phyloP scores from a whole-genome alignment of 2,329 filamentous ascomycete genomes.

The Trichophyton schoenleinii region DNA sequence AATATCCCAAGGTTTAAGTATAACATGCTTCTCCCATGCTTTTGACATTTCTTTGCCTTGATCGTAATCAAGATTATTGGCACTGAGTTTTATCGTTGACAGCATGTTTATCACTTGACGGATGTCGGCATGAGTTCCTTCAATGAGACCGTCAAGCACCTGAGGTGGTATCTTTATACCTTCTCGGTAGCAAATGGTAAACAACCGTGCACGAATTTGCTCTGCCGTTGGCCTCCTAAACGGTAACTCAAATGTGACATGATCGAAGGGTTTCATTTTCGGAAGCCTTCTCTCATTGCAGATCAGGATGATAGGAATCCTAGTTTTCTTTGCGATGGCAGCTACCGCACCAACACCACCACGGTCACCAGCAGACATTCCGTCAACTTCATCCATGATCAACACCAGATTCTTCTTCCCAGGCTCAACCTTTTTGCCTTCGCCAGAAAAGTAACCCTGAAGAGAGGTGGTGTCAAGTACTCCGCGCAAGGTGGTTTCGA shows the following conservation, averaged over 20 bases:
- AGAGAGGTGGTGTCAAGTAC: conserved; percentile 89
- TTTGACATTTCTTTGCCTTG: conserved; percentile 90
- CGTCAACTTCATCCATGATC: conserved; percentile 98
- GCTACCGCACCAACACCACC: conserved; percentile 91
- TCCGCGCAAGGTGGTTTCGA: conserved; percentile 77
- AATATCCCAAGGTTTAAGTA: conserved; percentile 97
- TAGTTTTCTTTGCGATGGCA: conserved; percentile 87
- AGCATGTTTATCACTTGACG: conserved; percentile 99
- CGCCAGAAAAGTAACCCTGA: conserved; percentile 75
- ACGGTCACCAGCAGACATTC: conserved; percentile 94
- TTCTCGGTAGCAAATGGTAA: conserved; percentile 89
- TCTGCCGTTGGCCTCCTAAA: conserved; percentile 86
- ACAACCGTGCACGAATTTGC: conserved; percentile 80
- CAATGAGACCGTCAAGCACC: conserved; percentile 85
- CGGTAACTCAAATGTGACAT: conserved; percentile 66
- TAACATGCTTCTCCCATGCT: conserved; percentile 94
- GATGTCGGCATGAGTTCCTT: conserved; percentile 91
- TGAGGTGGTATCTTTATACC: conserved; percentile 69
- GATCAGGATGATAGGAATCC: conserved; percentile 89
- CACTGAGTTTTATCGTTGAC: conserved; percentile 81
- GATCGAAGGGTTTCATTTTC: conserved; percentile 98
- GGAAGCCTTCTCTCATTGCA: conserved; percentile 87
- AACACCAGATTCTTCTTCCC: conserved; percentile 87
- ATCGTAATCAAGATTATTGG: conserved; percentile 65
- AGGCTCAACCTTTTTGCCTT: conserved; percentile 65